Conservation (phyloP, 352 stramenopile genomes). For the Pythium dissimile region DNA sequence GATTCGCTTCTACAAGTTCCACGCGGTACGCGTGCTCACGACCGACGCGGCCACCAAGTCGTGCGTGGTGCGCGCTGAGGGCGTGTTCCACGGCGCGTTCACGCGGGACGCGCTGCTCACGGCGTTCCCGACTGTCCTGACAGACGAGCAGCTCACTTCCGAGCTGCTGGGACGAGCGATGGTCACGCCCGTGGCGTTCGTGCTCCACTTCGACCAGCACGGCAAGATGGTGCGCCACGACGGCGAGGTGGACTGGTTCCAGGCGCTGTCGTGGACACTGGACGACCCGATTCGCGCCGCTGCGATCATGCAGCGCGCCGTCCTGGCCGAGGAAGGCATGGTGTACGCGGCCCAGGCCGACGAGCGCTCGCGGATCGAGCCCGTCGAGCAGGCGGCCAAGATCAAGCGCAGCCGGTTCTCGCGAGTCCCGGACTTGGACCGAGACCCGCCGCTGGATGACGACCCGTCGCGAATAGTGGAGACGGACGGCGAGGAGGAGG, state of each 20-base stretch:
- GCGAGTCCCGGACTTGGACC: neutral
- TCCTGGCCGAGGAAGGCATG: neutral
- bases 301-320: neutral
- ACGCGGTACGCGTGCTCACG: neutral
- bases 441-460: too few species aligned
- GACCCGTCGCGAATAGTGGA: too few species aligned
- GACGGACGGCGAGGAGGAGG: neutral
- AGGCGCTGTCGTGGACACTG: neutral
- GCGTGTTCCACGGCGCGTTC: conserved; percentile 2
- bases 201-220: conserved; percentile 2
- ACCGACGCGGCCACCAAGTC: neutral
- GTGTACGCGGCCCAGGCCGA: neutral
- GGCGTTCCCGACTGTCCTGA: conserved; percentile 9
- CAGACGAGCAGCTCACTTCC: neutral
- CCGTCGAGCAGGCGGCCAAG: neutral
- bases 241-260: conserved; percentile 3
- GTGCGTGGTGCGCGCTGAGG: conserved; percentile 9
- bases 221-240: conserved; percentile 6
- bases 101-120: conserved; percentile 1
- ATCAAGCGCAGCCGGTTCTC: neutral
- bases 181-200: neutral
- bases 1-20: neutral
- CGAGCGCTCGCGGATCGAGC: neutral
- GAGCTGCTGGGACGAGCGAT: neutral
- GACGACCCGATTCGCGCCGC: neutral